phyloP scores from a whole-genome alignment of 768 basidiomycete species.

The Sarcodon sp. region DNA sequence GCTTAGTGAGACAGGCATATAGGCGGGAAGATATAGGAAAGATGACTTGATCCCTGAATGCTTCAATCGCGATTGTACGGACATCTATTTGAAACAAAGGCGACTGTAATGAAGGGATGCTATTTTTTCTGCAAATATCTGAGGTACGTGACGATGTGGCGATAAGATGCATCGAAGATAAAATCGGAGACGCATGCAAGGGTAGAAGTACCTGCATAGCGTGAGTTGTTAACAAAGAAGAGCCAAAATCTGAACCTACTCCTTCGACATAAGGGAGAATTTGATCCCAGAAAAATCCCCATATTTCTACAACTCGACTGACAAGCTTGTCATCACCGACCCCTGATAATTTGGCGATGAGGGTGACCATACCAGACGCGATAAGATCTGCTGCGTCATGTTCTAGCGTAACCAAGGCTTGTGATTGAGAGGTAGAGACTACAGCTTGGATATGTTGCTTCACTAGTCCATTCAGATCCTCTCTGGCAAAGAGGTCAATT shows the following conservation, averaged over 20 bases:
- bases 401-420: conserved; percentile 61
- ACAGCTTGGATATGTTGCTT: conserved; percentile 65
- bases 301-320: conserved; percentile 69
- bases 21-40: conserved; percentile 48
- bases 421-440: conserved; percentile 60
- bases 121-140: conserved; percentile 34
- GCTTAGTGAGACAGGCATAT: conserved; percentile 37
- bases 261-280: conserved; percentile 82
- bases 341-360: conserved; percentile 70
- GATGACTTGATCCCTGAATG: conserved; percentile 72
- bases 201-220: conserved; percentile 37
- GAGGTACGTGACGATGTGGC: conserved; percentile 38
- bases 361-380: conserved; percentile 80
- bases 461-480: conserved; percentile 78
- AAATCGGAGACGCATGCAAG: conserved; percentile 43
- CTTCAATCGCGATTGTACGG: conserved; percentile 59
- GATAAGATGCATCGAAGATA: conserved; percentile 56
- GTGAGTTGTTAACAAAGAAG: conserved; percentile 10
- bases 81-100: conserved; percentile 56
- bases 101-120: conserved; percentile 19
- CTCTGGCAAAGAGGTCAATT: conserved; percentile 26
- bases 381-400: conserved; percentile 75
- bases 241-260: conserved; percentile 35
- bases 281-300: conserved; percentile 90
- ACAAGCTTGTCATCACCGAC: conserved; percentile 73